A percentile compares a stretch with the other conserved stretches of the same genome.
Evolutionary conservation across 2,329 filamentous ascomycete genomes (phyloP).

Genomic region (Neofusicoccum sp.): DNA sequence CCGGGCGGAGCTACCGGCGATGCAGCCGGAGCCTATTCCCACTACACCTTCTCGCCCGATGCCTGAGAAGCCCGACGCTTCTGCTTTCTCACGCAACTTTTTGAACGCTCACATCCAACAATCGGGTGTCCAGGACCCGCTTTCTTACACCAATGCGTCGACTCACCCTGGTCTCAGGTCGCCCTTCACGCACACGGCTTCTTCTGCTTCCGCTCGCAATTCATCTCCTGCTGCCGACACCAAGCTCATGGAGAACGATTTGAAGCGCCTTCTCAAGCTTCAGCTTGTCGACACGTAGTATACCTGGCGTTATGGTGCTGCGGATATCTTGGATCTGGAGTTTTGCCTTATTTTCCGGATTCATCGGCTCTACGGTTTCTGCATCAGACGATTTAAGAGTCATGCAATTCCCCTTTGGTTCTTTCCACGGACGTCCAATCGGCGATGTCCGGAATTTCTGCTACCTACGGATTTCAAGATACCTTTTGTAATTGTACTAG

Average conservation of each 20-base stretch:
- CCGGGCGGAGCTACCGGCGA: neutral
- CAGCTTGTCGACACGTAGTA: slow-evolving; percentile 22
- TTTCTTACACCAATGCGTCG: slow-evolving; percentile 22
- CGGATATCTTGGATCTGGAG: slow-evolving; percentile 17
- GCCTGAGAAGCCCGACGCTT: slow-evolving; percentile 24
- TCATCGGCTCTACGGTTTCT: slow-evolving; percentile 11
- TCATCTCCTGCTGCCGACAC: slow-evolving; percentile 27
- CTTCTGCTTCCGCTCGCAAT: slow-evolving; percentile 1
- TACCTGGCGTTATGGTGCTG: slow-evolving; percentile 16
- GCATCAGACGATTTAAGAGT: slow-evolving; percentile 6
- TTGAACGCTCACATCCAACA: slow-evolving; percentile 35
- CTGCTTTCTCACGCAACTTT: slow-evolving; percentile 34
- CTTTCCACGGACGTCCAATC: slow-evolving; percentile 10
- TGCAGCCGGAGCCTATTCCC: neutral
- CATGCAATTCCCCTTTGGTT: slow-evolving; percentile 12
- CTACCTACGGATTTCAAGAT: slow-evolving; percentile 18
- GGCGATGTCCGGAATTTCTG: slow-evolving; percentile 13
- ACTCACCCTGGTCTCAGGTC: slow-evolving; percentile 21
- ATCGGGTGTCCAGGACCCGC: slow-evolving; percentile 18
- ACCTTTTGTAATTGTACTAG: slow-evolving; percentile 20
- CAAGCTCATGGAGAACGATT: slow-evolving; percentile 42
- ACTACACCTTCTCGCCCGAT: slow-evolving; percentile 22
- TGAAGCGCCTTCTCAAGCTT: slow-evolving; percentile 44
- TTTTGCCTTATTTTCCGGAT: slow-evolving; percentile 16
- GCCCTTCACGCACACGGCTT: slow-evolving; percentile 7